Evolutionary conservation across 306 rosid genomes (phyloP).

Genomic region (Malus domestica): DNA sequence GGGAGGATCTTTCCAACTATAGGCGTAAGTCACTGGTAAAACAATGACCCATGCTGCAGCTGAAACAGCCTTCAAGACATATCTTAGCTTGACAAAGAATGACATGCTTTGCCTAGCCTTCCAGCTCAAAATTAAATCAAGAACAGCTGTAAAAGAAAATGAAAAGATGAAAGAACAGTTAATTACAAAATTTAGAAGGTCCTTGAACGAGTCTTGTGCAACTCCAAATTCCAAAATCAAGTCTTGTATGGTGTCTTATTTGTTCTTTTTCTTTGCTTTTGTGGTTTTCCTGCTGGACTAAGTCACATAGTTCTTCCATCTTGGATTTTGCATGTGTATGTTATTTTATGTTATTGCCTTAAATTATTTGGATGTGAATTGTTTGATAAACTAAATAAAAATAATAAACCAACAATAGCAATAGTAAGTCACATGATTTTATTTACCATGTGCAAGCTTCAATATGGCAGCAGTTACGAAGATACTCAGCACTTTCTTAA

Average conservation of each 20-base stretch:
- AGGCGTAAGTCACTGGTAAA: conserved; percentile 86
- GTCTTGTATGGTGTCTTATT: not conserved
- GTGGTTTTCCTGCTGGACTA: not conserved
- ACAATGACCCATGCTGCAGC: conserved; percentile 86
- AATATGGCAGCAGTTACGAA: conserved; percentile 91
- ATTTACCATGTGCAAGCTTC: conserved; percentile 89
- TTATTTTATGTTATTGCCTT: not conserved
- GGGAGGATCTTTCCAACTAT: conserved; percentile 70
- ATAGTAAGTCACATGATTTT: conserved; percentile 19
- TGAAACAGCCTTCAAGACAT: conserved; percentile 54
- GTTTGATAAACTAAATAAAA: not conserved
- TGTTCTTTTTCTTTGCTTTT: not conserved
- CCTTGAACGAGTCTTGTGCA: not conserved
- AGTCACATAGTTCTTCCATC: not conserved
- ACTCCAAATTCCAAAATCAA: not conserved
- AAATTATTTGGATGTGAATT: not conserved
- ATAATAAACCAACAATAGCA: conserved; percentile 3
- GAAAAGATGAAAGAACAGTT: conserved; percentile 7
- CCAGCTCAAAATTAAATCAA: conserved; percentile 83
- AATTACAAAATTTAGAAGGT: conserved; percentile 6
- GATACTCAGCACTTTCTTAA: conserved; percentile 86
- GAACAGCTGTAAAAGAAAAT: conserved; percentile 51
- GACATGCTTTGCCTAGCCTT: conserved; percentile 86
- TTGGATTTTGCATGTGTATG: not conserved
- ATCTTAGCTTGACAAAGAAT: conserved; percentile 65